Evolutionary conservation across 176 grass and related monocot species (phyloP).

Genomic region (Musa acuminata): DNA sequence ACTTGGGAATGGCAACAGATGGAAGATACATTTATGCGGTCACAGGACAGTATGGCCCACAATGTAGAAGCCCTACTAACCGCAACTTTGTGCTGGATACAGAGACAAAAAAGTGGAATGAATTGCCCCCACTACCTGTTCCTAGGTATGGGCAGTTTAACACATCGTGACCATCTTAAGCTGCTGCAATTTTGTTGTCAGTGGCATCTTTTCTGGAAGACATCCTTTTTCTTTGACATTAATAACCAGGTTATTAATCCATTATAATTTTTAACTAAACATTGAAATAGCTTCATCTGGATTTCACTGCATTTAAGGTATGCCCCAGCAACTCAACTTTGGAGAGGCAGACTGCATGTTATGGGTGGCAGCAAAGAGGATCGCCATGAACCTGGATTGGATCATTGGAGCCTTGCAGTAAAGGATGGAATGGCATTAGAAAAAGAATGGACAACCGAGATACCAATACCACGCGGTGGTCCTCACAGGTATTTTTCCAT

Average conservation of each 20-base stretch:
- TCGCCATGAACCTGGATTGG: slow-evolving; percentile 66
- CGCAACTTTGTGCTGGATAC: slow-evolving; percentile 76
- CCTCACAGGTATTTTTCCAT: slow-evolving; percentile 52
- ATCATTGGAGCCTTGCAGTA: slow-evolving; percentile 84
- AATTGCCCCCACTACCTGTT: slow-evolving; percentile 55
- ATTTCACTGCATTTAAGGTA: slow-evolving; percentile 34
- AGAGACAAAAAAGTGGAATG: slow-evolving; percentile 47
- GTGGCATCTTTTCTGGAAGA: background rate
- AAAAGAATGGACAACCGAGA: slow-evolving; percentile 47
- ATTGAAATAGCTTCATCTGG: background rate
- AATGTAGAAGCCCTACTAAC: slow-evolving; percentile 50
- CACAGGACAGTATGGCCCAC: slow-evolving; percentile 64
- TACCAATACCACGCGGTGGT: slow-evolving; percentile 78
- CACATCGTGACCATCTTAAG: background rate
- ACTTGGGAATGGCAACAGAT: slow-evolving; percentile 73
- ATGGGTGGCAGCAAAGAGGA: slow-evolving; percentile 92
- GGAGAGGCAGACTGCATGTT: slow-evolving; percentile 71
- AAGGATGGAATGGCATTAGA: slow-evolving; percentile 75
- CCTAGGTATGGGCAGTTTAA: slow-evolving; percentile 44
- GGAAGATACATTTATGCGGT: slow-evolving; percentile 81
- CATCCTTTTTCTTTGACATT: background rate
- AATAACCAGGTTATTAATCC: background rate
- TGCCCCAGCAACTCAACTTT: slow-evolving; percentile 87
- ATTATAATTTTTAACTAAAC: background rate
- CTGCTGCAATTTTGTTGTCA: background rate